A percentile compares a stretch with the other conserved stretches of the same genome.
phyloP scores from a whole-genome alignment of 2,329 filamentous ascomycete species.

The Ceratocystis destructans region DNA sequence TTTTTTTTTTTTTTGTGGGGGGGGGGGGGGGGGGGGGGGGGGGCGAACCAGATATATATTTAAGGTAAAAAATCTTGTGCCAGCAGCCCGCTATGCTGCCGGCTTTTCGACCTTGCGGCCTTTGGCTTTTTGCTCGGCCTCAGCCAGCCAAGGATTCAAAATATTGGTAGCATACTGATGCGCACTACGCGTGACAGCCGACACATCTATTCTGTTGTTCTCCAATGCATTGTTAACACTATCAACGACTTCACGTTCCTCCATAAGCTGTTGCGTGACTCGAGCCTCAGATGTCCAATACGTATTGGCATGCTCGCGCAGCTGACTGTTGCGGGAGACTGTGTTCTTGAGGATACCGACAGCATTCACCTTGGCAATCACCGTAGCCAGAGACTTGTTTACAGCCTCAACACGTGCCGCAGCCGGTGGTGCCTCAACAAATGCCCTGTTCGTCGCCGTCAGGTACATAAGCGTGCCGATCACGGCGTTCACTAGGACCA shows the following conservation, averaged over 20 bases:
- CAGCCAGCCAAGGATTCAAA: slow-evolving; percentile 21
- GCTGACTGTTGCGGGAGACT: slow-evolving; percentile 54
- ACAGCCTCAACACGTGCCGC: slow-evolving; percentile 52
- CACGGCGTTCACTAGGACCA: slow-evolving; percentile 50
- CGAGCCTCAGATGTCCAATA: slow-evolving; percentile 75
- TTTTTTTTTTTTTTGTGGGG: no score
- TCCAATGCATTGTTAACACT: slow-evolving; percentile 54
- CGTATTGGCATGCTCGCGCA: slow-evolving; percentile 50
- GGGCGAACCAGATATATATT: not conserved
- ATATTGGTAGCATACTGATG: slow-evolving; percentile 43
- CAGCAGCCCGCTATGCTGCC: not conserved
- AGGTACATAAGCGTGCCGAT: slow-evolving; percentile 59
- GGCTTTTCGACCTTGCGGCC: not conserved
- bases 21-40: no score
- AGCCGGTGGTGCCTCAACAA: slow-evolving; percentile 46
- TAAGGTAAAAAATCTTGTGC: not conserved
- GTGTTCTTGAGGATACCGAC: slow-evolving; percentile 70
- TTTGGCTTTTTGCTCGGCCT: slow-evolving; percentile 16
- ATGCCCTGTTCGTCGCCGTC: slow-evolving; percentile 65
- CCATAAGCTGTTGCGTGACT: slow-evolving; percentile 60
- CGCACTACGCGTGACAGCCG: slow-evolving; percentile 47
- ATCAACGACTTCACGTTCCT: slow-evolving; percentile 61
- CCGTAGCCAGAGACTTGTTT: slow-evolving; percentile 42
- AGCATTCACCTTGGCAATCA: slow-evolving; percentile 55
- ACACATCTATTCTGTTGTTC: slow-evolving; percentile 47